These are phyloP conservation scores for Chaetomidium leptoderma DNA, from an alignment of 495 filamentous ascomycete species.

Conservation along the genomic window DNA sequence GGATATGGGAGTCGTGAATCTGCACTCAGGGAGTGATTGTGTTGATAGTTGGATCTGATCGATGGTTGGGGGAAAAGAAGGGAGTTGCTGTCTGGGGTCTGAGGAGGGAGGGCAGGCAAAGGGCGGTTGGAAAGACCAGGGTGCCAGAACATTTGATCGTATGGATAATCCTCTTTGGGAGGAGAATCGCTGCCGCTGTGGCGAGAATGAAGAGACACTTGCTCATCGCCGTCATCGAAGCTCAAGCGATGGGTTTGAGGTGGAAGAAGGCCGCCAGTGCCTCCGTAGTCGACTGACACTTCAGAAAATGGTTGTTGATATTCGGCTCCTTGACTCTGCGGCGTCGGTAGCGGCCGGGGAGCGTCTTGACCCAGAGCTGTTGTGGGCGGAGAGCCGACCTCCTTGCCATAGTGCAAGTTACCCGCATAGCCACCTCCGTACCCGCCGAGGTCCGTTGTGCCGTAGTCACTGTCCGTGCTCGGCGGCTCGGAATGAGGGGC, in stretches of 20 bases:
- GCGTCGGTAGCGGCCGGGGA: slow-evolving; percentile 33
- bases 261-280: slow-evolving; percentile 77
- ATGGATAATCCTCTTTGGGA: slow-evolving; percentile 64
- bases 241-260: slow-evolving; percentile 70
- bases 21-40: slow-evolving; percentile 38
- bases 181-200: slow-evolving; percentile 55
- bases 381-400: slow-evolving; percentile 40
- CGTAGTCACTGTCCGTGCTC: slow-evolving; percentile 67
- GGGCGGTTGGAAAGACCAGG: slow-evolving; percentile 70
- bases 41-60: slow-evolving; percentile 32
- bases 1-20: slow-evolving; percentile 36
- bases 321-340: slow-evolving; percentile 38
- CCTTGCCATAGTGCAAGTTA: slow-evolving; percentile 68
- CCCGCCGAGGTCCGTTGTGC: slow-evolving; percentile 64
- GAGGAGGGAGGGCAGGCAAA: slow-evolving; percentile 71
- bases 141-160: slow-evolving; percentile 78
- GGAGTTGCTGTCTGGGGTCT: slow-evolving; percentile 38
- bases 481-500: slow-evolving; percentile 40
- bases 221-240: slow-evolving; percentile 92
- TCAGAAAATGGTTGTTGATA: slow-evolving; percentile 39
- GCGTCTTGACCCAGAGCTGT: slow-evolving; percentile 28
- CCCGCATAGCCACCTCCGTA: slow-evolving; percentile 73
- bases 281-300: slow-evolving; percentile 63
- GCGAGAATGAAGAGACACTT: slow-evolving; percentile 47
- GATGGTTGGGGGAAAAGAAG: slow-evolving; percentile 37